Percentiles rank a stretch among this genome's conserved stretches.
These are phyloP conservation scores for Wickerhamiella shivajii DNA, from an alignment of 805 yeast species.

Conservation along the genomic window DNA sequence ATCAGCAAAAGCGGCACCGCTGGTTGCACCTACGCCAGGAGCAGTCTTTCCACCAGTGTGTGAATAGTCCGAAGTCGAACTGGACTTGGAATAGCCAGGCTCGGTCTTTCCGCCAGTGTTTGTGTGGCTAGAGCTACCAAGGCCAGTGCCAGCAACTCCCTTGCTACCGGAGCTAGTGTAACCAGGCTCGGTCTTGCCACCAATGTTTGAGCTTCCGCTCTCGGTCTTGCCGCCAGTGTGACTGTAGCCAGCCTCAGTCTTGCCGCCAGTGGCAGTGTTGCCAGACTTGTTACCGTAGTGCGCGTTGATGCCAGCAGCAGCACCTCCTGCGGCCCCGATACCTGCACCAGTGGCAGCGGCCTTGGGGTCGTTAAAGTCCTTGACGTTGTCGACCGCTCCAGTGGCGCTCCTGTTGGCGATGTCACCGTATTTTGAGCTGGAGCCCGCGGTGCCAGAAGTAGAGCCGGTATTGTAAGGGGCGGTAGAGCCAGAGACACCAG, in stretches of 20 bases:
- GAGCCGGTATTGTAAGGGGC: neutral
- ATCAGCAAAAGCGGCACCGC: too few species aligned
- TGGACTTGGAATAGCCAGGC: too few species aligned
- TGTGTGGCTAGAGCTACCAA: too few species aligned
- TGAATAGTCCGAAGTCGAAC: neutral
- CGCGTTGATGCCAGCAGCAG: conserved; percentile 2
- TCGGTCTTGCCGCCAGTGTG: conserved; percentile 8
- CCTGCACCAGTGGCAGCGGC: conserved; percentile 3
- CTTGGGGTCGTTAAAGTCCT: conserved; percentile 1
- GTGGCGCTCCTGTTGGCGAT: too few species aligned
- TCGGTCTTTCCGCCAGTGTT: conserved; percentile 2
- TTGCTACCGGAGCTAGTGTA: too few species aligned
- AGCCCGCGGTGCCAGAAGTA: neutral
- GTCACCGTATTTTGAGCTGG: too few species aligned
- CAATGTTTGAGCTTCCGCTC: too few species aligned
- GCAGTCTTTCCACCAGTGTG: neutral
- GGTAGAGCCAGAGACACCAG: neutral
- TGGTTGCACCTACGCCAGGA: too few species aligned
- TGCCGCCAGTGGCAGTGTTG: neutral
- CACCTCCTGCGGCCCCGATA: conserved; percentile 3
- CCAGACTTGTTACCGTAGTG: neutral
- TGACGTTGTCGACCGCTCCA: too few species aligned
- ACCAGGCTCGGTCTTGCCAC: conserved; percentile 2
- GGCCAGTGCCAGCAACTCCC: too few species aligned
- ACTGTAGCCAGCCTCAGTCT: neutral